phyloP scores from a whole-genome alignment of 768 basidiomycete genomes.

The Lactifluus hygrophoroides region DNA sequence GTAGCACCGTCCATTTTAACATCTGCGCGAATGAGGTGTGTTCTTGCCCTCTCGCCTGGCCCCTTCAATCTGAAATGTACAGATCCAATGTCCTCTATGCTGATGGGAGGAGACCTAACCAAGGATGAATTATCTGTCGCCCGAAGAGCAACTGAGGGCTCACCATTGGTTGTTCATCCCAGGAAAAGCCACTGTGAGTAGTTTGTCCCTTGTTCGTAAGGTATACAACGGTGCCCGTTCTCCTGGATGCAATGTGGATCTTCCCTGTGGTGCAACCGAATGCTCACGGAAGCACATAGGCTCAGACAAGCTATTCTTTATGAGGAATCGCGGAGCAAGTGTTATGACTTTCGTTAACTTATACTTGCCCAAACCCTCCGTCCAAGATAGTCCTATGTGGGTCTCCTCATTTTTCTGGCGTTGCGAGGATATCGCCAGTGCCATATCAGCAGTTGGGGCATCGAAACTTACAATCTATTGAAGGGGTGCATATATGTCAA shows the following conservation, averaged over 20 bases:
- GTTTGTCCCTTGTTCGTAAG: constrained; percentile 58
- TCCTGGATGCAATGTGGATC: constrained; percentile 53
- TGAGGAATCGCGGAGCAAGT: constrained; percentile 79
- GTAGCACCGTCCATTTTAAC: constrained; percentile 78
- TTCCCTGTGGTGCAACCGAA: constrained; percentile 56
- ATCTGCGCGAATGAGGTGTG: constrained; percentile 63
- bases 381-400: constrained; percentile 85
- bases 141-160: not conserved
- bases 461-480: constrained; percentile 77
- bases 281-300: constrained; percentile 80
- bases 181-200: constrained; percentile 81
- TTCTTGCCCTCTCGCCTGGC: constrained; percentile 31
- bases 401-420: constrained; percentile 56
- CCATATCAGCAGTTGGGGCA: constrained; percentile 85
- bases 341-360: constrained; percentile 93
- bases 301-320: constrained; percentile 70
- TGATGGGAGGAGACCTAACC: constrained; percentile 84
- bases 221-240: constrained; percentile 61
- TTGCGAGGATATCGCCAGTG: constrained; percentile 60
- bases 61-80: constrained; percentile 63
- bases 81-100: constrained; percentile 82
- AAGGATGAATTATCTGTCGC: not conserved
- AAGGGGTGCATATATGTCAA: not conserved
- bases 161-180: constrained; percentile 75
- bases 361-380: constrained; percentile 94